A percentile compares a stretch with the other conserved stretches of the same genome.
These are phyloP conservation scores for Fagopyrum tataricum DNA, from an alignment of 148 eudicot genomes.

Conservation along the genomic window DNA sequence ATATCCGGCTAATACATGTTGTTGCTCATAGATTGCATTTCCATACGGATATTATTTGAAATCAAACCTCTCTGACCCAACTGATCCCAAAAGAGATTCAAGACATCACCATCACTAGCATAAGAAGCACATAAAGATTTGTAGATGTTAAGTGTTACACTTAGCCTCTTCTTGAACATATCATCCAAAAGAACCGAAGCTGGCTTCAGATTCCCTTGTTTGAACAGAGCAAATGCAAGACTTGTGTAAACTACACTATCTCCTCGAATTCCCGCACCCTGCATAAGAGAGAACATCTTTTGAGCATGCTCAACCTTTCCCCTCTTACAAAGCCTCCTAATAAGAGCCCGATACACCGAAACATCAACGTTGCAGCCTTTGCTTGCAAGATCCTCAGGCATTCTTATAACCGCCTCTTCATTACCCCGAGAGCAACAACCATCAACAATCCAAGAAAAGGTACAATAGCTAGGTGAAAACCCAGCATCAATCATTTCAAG, in stretches of 20 bases:
- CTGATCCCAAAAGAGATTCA: slow-evolving; percentile 61
- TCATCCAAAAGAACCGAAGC: slow-evolving; percentile 58
- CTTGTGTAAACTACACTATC: slow-evolving; percentile 63
- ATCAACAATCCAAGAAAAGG: slow-evolving; percentile 82
- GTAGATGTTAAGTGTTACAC: slow-evolving; percentile 55
- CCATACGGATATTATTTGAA: slow-evolving; percentile 40
- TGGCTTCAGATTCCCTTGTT: slow-evolving; percentile 35
- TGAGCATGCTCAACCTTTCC: slow-evolving; percentile 58
- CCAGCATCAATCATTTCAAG: slow-evolving; percentile 66
- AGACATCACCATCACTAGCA: slow-evolving; percentile 30
- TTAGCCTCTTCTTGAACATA: slow-evolving; percentile 66
- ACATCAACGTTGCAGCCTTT: slow-evolving; percentile 53
- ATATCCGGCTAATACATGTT: neutral
- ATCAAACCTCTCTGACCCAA: slow-evolving; percentile 57
- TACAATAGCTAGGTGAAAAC: slow-evolving; percentile 57
- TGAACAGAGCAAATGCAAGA: slow-evolving; percentile 62
- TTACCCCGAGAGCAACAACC: slow-evolving; percentile 46
- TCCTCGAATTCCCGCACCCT: slow-evolving; percentile 60
- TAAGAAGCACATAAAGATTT: slow-evolving; percentile 54
- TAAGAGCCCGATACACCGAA: slow-evolving; percentile 71
- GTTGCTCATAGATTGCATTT: neutral
- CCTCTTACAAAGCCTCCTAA: slow-evolving; percentile 69
- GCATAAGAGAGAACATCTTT: slow-evolving; percentile 46
- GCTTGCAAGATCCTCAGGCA: slow-evolving; percentile 45
- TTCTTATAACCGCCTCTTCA: slow-evolving; percentile 45